These are phyloP conservation scores for Marvania coccoides DNA, from an alignment of 139 green algal genomes.

Conservation along the genomic window DNA sequence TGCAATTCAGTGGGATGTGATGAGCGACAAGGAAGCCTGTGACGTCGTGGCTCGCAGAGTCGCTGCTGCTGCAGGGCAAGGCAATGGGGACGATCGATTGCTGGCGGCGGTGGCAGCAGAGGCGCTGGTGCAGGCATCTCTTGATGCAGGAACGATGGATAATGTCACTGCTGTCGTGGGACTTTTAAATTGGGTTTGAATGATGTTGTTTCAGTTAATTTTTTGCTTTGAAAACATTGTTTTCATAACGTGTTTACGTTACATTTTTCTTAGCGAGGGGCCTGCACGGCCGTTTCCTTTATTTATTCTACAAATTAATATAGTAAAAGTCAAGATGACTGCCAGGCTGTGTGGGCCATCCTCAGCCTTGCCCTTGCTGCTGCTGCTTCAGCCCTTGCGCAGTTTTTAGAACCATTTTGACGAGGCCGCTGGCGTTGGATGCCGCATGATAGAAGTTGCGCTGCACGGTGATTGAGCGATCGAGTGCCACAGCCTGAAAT, in stretches of 20 bases:
- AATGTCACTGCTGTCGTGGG: slow-evolving; percentile 36
- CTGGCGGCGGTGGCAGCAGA: slow-evolving; percentile 13
- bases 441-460: slow-evolving; percentile 25
- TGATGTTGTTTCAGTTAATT: background rate
- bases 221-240: too few species aligned
- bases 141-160: slow-evolving; percentile 28
- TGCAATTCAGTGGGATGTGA: slow-evolving; percentile 40
- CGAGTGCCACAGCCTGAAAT: slow-evolving; percentile 23
- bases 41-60: slow-evolving; percentile 13
- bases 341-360: too few species aligned
- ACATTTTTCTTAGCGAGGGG: too few species aligned
- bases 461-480: slow-evolving; percentile 20
- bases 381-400: background rate
- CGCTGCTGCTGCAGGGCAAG: slow-evolving; percentile 5
- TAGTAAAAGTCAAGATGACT: too few species aligned
- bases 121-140: slow-evolving; percentile 11
- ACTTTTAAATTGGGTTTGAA: slow-evolving; percentile 20
- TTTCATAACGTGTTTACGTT: too few species aligned
- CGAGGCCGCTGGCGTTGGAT: background rate
- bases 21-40: slow-evolving; percentile 45
- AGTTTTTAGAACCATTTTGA: slow-evolving; percentile 12
- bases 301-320: too few species aligned
- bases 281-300: too few species aligned
- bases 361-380: too few species aligned
- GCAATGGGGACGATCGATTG: background rate